phyloP scores from a whole-genome alignment of 371 early-diverging fungal species.

The Circinella minor region DNA sequence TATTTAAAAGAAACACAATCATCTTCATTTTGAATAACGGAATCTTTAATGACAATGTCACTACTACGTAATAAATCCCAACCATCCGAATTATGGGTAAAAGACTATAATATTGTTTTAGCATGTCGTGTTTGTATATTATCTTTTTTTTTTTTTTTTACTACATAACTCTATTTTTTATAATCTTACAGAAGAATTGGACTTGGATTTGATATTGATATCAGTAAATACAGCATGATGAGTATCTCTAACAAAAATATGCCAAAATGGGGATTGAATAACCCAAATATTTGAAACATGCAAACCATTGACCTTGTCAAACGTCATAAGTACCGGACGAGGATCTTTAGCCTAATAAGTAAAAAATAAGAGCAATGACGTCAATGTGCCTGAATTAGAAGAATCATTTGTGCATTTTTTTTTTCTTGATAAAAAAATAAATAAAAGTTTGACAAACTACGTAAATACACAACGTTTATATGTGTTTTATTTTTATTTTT shows the following conservation, averaged over 20 bases:
- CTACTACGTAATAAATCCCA: conserved; percentile 20
- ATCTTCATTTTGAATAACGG: conserved; percentile 26
- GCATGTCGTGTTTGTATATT: too few species aligned
- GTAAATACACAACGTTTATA: too few species aligned
- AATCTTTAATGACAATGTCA: conserved; percentile 21
- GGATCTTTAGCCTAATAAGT: conserved; percentile 18
- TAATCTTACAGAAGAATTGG: conserved; percentile 22
- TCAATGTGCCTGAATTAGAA: too few species aligned
- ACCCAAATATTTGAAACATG: conserved; percentile 21
- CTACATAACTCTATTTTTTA: background rate
- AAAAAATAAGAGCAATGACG: background rate
- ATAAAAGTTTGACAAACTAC: too few species aligned
- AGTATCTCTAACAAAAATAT: conserved; percentile 21
- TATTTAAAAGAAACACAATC: conserved; percentile 31
- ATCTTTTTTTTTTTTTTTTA: background rate
- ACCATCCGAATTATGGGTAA: conserved; percentile 23
- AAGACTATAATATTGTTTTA: background rate
- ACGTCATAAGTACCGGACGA: conserved; percentile 21
- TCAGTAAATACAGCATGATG: conserved; percentile 14
- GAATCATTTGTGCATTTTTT: too few species aligned
- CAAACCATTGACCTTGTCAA: conserved; percentile 20
- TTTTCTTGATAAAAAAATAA: too few species aligned
- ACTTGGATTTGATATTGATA: conserved; percentile 16
- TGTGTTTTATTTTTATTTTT: background rate
- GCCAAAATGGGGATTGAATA: conserved; percentile 25